Evolutionary conservation across 2,329 filamentous ascomycete species (phyloP), one percentile per base, ranked within the genome.

Genomic region (Penicillium sp.): DNA sequence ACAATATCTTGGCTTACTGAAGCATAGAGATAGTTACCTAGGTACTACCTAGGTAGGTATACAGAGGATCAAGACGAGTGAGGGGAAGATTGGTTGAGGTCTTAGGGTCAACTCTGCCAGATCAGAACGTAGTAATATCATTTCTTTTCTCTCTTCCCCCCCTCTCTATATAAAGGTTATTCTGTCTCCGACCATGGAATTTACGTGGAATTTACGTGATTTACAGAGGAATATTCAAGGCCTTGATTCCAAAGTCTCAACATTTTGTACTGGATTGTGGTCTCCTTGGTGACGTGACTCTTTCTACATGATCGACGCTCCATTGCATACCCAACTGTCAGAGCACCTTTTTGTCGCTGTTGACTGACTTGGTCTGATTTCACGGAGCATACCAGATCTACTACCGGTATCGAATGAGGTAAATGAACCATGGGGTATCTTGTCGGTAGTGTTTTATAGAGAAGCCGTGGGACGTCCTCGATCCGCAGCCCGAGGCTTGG

Each of bases 311-410:
- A 61, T 62, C 57, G 56, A 62, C 61, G 46, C 52, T 54, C 59
- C 56, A 60, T 64, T 64, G 58, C 53, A 61, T 65, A 60, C 60
- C 60, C 63, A 63, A 65, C 61, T 57, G 43, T 52, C 53, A 56
- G 42, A 57, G 56, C 54, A 44, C n/a, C 7, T 31, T 4, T n/a
- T 32, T 26, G 26, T 16, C 1, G 8, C 10, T 44, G 8, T 16
- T 35, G 18, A 50, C 6, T 43, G 6, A 31, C 4, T 24, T 29
- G 20, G 24, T 29, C 6, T 10, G 5, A 22, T 37, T 22, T 3
- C 24, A 14, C 8, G 2, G 5, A 4, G 13, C 14, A n/a, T 13
- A 31, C 22, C 5, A n/a, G 3, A 24, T 31, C 10, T n/a, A 16
- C 20, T 16, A 29, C 5, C 7, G 16, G 26, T 50, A 5, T 5